Base-by-base conservation (phyloP, 306 rosid genomes). In the Senna siamea region DNA sequence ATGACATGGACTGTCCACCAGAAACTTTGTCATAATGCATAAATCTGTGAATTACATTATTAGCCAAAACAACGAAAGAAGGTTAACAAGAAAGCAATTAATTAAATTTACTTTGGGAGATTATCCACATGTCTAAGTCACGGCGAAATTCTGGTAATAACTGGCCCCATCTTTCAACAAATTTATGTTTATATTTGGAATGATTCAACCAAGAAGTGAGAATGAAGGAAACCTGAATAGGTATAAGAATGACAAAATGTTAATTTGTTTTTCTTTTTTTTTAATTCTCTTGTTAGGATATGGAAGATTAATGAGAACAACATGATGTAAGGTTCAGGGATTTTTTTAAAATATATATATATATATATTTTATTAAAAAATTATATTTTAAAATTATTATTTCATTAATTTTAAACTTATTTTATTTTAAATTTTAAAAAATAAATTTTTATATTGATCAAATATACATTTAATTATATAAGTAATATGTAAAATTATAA, bases 1-100 rank as follows among this genome's bases (percentile, higher is more conserved):
- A 3, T 9, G 51, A 63, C 51, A 63, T 0, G 51, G 51, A 63
- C 19, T 38, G 51, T n/a, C 51, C 69, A 63, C 69, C 69, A 38
- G 9, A 40, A 63, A 11, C 69, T 40, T 40, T 20, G 1, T 26
- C 30, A 62, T 18, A 9, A 62, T 1, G 23, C 47, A 7, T 61
- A 13, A 5, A n/a, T 2, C 15, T 17, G 23, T 35, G 47, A 9
- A 7, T 35, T n/a, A 7, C 66, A 60, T 58, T 28, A 58, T 58
- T 58, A 17, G 9, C 20, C 54, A 47, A 47, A 47, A 13, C 11
- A n/a, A 8, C 10, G 3, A 55, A 14, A 58, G 41, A 14, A 13
- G 17, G 13, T 5, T 2, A 54, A 54, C 12, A 23, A 10, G 14
- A 20, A 55, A 55, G 32, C 34, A 22, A 55, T 23, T 6, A 30